phyloP scores from a whole-genome alignment of 2,329 filamentous ascomycete genomes.

The Orbilia oligospora region DNA sequence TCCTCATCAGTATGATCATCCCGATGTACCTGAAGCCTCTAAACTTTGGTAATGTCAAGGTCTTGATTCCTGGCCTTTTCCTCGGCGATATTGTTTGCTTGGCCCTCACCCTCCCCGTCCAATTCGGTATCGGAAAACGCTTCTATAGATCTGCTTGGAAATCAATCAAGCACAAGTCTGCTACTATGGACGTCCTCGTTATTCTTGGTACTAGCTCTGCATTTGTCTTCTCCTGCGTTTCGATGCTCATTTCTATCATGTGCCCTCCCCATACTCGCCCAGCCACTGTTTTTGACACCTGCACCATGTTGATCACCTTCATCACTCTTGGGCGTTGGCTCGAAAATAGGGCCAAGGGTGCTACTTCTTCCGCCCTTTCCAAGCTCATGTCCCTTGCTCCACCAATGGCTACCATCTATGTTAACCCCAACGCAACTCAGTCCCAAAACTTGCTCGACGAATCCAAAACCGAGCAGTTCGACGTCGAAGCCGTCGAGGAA shows the following conservation, averaged over 20 bases:
- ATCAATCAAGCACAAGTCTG: slow-evolving; percentile 88
- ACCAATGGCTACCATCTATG: slow-evolving; percentile 96
- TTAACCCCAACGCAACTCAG: slow-evolving; percentile 85
- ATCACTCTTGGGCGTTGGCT: slow-evolving; percentile 91
- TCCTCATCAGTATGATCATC: slow-evolving; percentile 91
- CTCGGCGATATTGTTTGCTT: slow-evolving; percentile 90
- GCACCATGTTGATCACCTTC: slow-evolving; percentile 98
- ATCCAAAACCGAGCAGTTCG: slow-evolving; percentile 68
- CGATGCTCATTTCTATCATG: slow-evolving; percentile 86
- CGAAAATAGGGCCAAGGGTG: slow-evolving; percentile 94
- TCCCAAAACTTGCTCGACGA: slow-evolving; percentile 65
- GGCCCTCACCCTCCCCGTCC: slow-evolving; percentile 87
- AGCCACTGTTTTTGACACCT: slow-evolving; percentile 94
- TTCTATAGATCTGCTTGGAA: slow-evolving; percentile 97
- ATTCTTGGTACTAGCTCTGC: slow-evolving; percentile 93
- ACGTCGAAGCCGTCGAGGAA: slow-evolving; percentile 72
- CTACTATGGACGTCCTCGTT: slow-evolving; percentile 98
- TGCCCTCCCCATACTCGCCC: slow-evolving; percentile 83
- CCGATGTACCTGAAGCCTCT: slow-evolving; percentile 84
- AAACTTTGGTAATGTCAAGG: slow-evolving; percentile 79
- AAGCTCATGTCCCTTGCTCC: slow-evolving; percentile 95
- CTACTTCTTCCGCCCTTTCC: slow-evolving; percentile 94
- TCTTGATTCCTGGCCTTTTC: slow-evolving; percentile 81
- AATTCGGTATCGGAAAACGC: slow-evolving; percentile 94
- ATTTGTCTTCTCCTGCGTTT: slow-evolving; percentile 92